Evolutionary conservation across 768 basidiomycete species (phyloP).

Genomic region (Mycena chlorophos): DNA sequence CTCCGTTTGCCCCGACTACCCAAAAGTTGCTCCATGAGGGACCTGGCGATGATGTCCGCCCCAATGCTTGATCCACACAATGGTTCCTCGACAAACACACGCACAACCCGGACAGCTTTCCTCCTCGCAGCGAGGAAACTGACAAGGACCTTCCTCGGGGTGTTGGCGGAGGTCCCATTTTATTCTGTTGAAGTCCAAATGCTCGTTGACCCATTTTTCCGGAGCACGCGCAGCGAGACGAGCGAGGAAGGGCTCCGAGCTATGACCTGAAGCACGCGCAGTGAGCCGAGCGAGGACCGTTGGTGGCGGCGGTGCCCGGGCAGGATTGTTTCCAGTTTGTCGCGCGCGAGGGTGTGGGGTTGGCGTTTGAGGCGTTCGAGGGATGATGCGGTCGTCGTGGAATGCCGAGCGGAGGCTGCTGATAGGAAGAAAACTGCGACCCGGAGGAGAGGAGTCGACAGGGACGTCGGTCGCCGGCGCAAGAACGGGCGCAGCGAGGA

Average conservation of each 20-base stretch:
- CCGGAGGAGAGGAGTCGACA: background rate
- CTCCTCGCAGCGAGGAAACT: background rate
- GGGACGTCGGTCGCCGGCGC: background rate
- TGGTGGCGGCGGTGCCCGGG: no score
- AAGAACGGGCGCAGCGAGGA: background rate
- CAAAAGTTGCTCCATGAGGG: background rate
- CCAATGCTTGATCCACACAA: background rate
- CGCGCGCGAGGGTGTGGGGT: no score
- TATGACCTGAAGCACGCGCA: no score
- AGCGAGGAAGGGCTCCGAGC: no score
- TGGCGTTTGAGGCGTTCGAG: background rate
- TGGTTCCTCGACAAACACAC: background rate
- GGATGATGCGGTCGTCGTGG: background rate
- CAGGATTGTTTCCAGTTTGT: no score
- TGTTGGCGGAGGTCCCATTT: conserved; percentile 3
- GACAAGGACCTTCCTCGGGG: background rate
- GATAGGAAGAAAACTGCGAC: background rate
- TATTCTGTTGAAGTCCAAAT: background rate
- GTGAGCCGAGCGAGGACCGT: no score
- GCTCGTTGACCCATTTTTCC: background rate
- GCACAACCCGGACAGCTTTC: background rate
- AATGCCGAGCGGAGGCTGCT: background rate
- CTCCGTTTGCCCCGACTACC: background rate
- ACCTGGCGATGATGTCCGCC: background rate
- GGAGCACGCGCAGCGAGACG: no score